Percentiles rank a stretch among this genome's conserved stretches.
phyloP scores from a whole-genome alignment of 2,329 filamentous ascomycete species.

The Ceratocystiopsis minuta region DNA sequence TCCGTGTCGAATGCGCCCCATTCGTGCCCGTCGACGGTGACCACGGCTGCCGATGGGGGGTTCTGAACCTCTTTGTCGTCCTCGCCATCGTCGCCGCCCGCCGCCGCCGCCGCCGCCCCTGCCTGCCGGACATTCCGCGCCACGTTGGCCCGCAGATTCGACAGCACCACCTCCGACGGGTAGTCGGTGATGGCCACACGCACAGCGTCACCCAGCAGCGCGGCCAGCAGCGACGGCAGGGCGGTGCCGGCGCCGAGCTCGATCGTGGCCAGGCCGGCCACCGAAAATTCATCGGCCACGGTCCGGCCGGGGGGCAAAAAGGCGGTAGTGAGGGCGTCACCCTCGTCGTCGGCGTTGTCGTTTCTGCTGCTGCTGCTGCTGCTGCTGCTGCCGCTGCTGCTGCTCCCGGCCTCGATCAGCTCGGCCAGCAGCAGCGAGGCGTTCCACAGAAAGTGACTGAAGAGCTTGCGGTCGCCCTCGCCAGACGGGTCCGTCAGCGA shows the following conservation, averaged over 20 bases:
- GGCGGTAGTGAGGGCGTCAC: too few species aligned
- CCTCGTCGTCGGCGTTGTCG: too few species aligned
- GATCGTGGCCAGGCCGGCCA: slow-evolving; percentile 33
- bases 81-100: background rate
- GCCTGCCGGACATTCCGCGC: slow-evolving; percentile 25
- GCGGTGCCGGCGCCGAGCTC: slow-evolving; percentile 53
- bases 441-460: slow-evolving; percentile 62
- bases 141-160: slow-evolving; percentile 40
- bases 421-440: slow-evolving; percentile 37
- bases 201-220: slow-evolving; percentile 24
- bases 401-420: slow-evolving; percentile 30
- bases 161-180: slow-evolving; percentile 40
- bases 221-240: slow-evolving; percentile 31
- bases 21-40: slow-evolving; percentile 38
- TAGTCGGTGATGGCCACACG: slow-evolving; percentile 49
- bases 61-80: background rate
- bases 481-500: slow-evolving; percentile 28
- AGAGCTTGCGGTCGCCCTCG: slow-evolving; percentile 39
- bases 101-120: background rate
- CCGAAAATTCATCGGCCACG: slow-evolving; percentile 20
- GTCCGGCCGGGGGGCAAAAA: too few species aligned
- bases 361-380: too few species aligned
- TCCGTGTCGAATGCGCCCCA: slow-evolving; percentile 37
- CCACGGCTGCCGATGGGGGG: slow-evolving; percentile 2
- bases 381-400: too few species aligned